Base-by-base conservation (phyloP, 805 yeast species). In the Wickerhamiella allomyrinae region DNA sequence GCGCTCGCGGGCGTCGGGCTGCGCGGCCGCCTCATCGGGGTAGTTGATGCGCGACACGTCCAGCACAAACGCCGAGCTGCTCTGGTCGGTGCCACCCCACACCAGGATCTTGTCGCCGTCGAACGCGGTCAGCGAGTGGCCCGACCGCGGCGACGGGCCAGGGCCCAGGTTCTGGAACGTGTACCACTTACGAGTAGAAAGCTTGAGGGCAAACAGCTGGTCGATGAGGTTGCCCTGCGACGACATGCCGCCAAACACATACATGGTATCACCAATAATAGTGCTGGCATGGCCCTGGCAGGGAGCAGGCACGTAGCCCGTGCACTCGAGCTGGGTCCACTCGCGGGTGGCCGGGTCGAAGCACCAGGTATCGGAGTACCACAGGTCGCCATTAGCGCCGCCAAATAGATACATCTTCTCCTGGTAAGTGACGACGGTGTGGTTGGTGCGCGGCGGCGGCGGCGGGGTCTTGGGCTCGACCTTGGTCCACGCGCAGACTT, bases 271-370 rank as follows among this genome's bases (percentile, higher is more conserved):
- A 46, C 77, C 78, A 44, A 79, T 80, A 27, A 86, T 62, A 10
- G 89, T 72, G 11, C 94, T 77, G 3, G 95, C 75, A 59, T 91
- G 99, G 55, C 89, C 95, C 60, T 86, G 93, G 45, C 87, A 71
- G 0, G 96, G 89, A 2, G 81, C 78, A 2, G 95, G 96, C n/a
- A 69, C 63, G 46, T 57, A 59, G 8, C 94, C 93, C n/a, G 73
- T 63, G 29, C 93, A 75, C 41, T 70, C 70, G 29, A 82, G 64
- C 47, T 72, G 73, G 20, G 75, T 65, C 96, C 97, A 91, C 33
- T 69, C 68, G 52, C 74, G 75, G 7, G 61, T 58, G 7, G 61
- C 50, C 0, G 94, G 84, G 57, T 89, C 89, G 60, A 72, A 91
- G 53, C 77, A 67, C 76, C 89, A 85, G 27, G 89, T 65, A 51